Evolutionary conservation across 805 yeast genomes (phyloP), one percentile per base, ranked within the genome.

Genomic region (Clavispora fructus): DNA sequence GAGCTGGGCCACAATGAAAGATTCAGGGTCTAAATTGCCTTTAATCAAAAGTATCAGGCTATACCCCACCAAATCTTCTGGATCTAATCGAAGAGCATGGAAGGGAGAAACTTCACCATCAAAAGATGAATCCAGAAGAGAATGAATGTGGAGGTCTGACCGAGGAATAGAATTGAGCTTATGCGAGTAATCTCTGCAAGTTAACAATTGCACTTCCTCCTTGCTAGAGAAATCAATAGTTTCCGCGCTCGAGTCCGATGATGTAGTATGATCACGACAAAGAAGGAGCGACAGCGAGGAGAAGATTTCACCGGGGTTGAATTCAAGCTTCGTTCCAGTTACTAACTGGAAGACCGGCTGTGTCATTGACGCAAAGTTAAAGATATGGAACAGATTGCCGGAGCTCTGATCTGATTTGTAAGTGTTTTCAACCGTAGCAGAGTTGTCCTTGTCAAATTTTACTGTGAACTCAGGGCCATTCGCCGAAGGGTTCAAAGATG

Each of bases 51-150:
- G 23, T 7, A 25, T 68, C 43, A 29, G 45, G 16, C 79, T 83
- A 54, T 69, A 83, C 9, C 64, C 58, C 0, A 66, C 38, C 8
- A 83, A 51, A 3, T 69, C 61, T 0, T 67, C 55, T 0, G 73
- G 53, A 11, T 70, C 65, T 7, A 77, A 61, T 43, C 73, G 72
- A 2, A 82, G 37, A 7, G 79, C 73, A 48, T 75, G 62, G 54
- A 78, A 80, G 5, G 87, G 83, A 2, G 52, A 31, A 3, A 58
- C 45, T 0, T 67, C 67, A 3, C 78, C 85, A n/a, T 78, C 84
- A 37, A 65, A 53, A 0, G 87, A 76, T 0, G 89, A 83, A 29
- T 82, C 82, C 5, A 71, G 64, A 1, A 79, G 56, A 12, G 67
- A 63, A 0, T 50, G 48, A 0, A 71, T 61, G 14, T 58, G 57